These are phyloP conservation scores for Mycena vulgaris DNA, from an alignment of 768 basidiomycete genomes.

Conservation along the genomic window DNA sequence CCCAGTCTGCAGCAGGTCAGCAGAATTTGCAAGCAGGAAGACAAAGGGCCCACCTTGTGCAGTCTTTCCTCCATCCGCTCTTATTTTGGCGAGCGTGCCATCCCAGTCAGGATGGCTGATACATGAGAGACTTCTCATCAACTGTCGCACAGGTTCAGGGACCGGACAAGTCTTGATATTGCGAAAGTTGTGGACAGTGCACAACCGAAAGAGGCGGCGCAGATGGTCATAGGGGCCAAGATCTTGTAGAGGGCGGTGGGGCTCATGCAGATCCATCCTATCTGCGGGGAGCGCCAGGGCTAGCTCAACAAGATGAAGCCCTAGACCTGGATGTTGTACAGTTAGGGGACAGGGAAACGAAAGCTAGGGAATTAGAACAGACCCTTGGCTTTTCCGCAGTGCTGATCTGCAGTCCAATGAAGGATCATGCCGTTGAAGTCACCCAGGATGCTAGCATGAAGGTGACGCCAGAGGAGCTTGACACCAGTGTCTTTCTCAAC, in stretches of 20 bases:
- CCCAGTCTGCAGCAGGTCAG: neutral
- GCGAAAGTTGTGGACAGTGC: slow-evolving; percentile 37
- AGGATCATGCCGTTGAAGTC: slow-evolving; percentile 39
- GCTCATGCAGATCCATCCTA: slow-evolving; percentile 42
- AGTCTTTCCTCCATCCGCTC: slow-evolving; percentile 37
- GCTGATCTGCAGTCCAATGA: slow-evolving; percentile 39
- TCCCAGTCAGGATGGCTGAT: slow-evolving; percentile 42
- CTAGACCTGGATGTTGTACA: slow-evolving; percentile 35
- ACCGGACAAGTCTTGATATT: slow-evolving; percentile 39
- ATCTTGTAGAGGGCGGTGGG: slow-evolving; percentile 11
- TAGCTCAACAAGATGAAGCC: slow-evolving; percentile 40
- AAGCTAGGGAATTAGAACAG: neutral
- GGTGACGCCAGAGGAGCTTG: slow-evolving; percentile 40
- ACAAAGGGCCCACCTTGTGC: slow-evolving; percentile 27
- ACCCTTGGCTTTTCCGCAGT: slow-evolving; percentile 41
- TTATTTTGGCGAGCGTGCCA: slow-evolving; percentile 35
- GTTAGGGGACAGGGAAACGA: neutral
- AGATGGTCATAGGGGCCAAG: slow-evolving; percentile 45
- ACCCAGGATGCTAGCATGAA: slow-evolving; percentile 30
- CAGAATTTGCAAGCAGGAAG: neutral
- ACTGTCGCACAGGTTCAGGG: slow-evolving; percentile 20
- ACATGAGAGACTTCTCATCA: slow-evolving; percentile 45
- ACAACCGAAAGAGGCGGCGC: slow-evolving; percentile 38
- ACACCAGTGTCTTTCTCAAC: slow-evolving; percentile 41
- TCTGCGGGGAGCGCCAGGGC: neutral